Evolutionary conservation across 768 basidiomycete species (phyloP).

Genomic region (Nidularia sp.): DNA sequence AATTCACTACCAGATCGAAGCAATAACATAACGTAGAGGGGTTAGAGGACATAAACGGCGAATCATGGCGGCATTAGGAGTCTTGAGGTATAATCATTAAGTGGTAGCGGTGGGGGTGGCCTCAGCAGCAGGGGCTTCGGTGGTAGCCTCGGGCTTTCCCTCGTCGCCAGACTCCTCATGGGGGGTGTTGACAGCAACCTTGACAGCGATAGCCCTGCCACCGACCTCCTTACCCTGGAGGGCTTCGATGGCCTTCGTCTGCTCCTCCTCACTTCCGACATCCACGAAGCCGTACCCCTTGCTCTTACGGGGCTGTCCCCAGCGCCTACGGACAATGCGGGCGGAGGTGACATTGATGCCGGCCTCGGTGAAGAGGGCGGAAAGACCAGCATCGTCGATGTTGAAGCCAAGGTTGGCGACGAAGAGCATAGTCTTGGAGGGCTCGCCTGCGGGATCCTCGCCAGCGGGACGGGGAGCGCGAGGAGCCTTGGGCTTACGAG

Average conservation of each 20-base stretch:
- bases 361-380: conserved; percentile 80
- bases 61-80: conserved; percentile 14
- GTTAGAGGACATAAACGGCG: conserved; percentile 12
- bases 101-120: conserved; percentile 19
- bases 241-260: conserved; percentile 85
- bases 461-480: conserved; percentile 68
- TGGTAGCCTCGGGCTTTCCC: conserved; percentile 23
- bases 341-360: conserved; percentile 81
- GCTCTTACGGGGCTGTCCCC: conserved; percentile 81
- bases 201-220: conserved; percentile 85
- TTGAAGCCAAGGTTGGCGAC: conserved; percentile 98
- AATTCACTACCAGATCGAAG: conserved; percentile 12
- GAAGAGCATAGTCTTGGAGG: conserved; percentile 86
- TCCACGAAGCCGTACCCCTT: conserved; percentile 99
- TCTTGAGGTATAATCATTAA: conserved; percentile 17
- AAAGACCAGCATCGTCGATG: conserved; percentile 81
- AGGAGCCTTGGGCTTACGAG: conserved; percentile 53
- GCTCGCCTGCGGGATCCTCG: conserved; percentile 83
- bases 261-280: conserved; percentile 83
- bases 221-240: conserved; percentile 86
- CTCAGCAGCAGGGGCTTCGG: conserved; percentile 16
- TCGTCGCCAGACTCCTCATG: conserved; percentile 52
- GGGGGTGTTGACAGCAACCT: conserved; percentile 88
- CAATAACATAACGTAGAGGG: conserved; percentile 13
- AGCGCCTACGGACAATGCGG: conserved; percentile 83